A percentile compares a stretch with the other conserved stretches of the same genome.
These are phyloP conservation scores for Pythium phragmiticola DNA, from an alignment of 352 stramenopile species.

Conservation along the genomic window DNA sequence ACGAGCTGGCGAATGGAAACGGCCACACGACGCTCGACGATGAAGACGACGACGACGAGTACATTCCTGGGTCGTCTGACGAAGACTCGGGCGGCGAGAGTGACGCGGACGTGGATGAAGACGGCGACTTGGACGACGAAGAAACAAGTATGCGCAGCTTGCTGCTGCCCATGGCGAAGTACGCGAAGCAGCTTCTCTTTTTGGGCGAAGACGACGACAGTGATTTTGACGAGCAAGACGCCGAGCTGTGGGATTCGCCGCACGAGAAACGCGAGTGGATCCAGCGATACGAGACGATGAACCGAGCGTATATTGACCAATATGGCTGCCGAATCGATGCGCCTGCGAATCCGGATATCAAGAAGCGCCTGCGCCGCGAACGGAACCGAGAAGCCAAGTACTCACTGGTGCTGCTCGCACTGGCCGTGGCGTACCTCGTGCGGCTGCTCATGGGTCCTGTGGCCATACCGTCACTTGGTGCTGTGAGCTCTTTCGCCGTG, in stretches of 20 bases:
- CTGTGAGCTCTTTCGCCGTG: not conserved
- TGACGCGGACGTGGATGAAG: constrained; percentile 21
- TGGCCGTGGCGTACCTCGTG: constrained; percentile 35
- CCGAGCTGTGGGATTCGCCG: constrained; percentile 31
- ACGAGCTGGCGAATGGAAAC: constrained; percentile 8
- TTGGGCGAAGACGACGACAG: constrained; percentile 27
- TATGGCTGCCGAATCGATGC: constrained; percentile 50
- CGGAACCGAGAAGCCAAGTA: constrained; percentile 28
- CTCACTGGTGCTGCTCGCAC: constrained; percentile 30
- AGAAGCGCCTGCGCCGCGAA: constrained; percentile 24
- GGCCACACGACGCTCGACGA: constrained; percentile 14
- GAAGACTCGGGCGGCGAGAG: constrained; percentile 21
- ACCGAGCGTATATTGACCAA: constrained; percentile 31
- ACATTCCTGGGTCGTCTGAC: constrained; percentile 14
- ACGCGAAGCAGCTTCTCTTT: constrained; percentile 17
- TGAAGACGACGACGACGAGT: constrained; percentile 40
- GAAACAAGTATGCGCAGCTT: constrained; percentile 23
- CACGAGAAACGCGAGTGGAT: constrained; percentile 37
- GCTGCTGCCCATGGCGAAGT: constrained; percentile 22
- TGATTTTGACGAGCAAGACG: constrained; percentile 32
- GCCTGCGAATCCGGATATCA: constrained; percentile 30
- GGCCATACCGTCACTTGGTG: not conserved
- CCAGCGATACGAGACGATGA: constrained; percentile 20
- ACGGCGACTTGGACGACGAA: constrained; percentile 31
- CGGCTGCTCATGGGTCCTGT: constrained; percentile 23